Conservation (phyloP, 2,329 filamentous ascomycete genomes). For the Fusarium secorum region DNA sequence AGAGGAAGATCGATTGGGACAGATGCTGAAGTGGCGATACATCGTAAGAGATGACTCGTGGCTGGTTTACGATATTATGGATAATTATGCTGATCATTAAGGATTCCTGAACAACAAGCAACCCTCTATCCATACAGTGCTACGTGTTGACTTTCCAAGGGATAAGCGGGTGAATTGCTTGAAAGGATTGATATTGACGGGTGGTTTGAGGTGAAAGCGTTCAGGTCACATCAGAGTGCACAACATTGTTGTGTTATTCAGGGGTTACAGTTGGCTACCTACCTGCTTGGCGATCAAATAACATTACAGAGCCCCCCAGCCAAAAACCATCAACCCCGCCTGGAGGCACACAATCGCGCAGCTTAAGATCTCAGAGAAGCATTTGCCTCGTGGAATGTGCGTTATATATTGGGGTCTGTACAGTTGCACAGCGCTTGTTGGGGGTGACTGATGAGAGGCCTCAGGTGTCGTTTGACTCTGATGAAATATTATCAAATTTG, state of each 20-base stretch:
- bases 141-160: conserved; percentile 11
- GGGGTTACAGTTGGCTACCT: conserved; percentile 16
- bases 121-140: not conserved
- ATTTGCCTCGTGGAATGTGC: conserved; percentile 32
- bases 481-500: not conserved
- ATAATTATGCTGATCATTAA: not conserved
- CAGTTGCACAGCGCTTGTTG: not conserved
- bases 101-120: not conserved
- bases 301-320: conserved; percentile 11
- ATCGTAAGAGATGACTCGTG: conserved; percentile 2
- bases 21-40: conserved; percentile 15
- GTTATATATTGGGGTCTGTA: conserved; percentile 12
- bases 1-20: conserved; percentile 16
- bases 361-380: conserved; percentile 25
- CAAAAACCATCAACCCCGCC: conserved; percentile 25
- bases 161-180: conserved; percentile 3
- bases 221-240: conserved; percentile 13
- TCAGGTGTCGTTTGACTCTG: not conserved
- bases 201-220: conserved; percentile 4
- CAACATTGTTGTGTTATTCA: conserved; percentile 16
- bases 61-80: not conserved
- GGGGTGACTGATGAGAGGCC: not conserved
- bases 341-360: conserved; percentile 25
- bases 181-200: not conserved
- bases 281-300: conserved; percentile 13